A percentile compares a stretch with the other conserved stretches of the same genome.
Evolutionary conservation across 257 asterid species (phyloP).

Genomic region (Phtheirospermum japonicum): DNA sequence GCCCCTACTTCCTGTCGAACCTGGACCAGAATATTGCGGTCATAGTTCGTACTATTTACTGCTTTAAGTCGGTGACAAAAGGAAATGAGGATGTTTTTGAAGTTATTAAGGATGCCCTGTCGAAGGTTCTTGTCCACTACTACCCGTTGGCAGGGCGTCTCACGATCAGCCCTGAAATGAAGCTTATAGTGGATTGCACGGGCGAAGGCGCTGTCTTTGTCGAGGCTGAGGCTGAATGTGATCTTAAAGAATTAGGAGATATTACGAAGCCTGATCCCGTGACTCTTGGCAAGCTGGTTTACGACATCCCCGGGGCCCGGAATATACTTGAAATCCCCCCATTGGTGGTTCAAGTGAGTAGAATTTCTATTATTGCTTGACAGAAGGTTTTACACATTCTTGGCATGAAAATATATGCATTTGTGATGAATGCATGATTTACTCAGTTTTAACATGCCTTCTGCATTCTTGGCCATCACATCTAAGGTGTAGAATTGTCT

Average conservation of each 20-base stretch:
- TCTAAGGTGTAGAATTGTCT: too few species aligned
- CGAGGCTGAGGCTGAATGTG: constrained; percentile 78
- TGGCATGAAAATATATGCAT: background rate
- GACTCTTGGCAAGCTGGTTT: constrained; percentile 76
- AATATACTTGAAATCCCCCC: constrained; percentile 79
- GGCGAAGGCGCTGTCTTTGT: constrained; percentile 84
- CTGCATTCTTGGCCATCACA: background rate
- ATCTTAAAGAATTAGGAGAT: constrained; percentile 57
- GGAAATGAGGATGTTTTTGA: constrained; percentile 50
- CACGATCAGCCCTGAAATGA: constrained; percentile 59
- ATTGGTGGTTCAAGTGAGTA: constrained; percentile 68
- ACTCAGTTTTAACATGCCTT: background rate
- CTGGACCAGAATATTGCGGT: constrained; percentile 89
- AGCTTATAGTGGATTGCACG: constrained; percentile 73
- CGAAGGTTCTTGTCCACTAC: constrained; percentile 66
- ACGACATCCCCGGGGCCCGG: constrained; percentile 75
- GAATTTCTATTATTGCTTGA: background rate
- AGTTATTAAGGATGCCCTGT: constrained; percentile 61
- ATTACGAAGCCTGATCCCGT: constrained; percentile 78
- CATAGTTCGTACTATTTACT: constrained; percentile 70
- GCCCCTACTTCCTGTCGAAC: constrained; percentile 64
- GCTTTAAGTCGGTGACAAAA: constrained; percentile 58
- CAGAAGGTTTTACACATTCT: background rate
- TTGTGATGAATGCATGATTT: background rate
- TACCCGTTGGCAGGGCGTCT: constrained; percentile 80